Percentiles rank a stretch among this genome's conserved stretches.
phyloP scores from a whole-genome alignment of 202 grass and related monocot genomes.

The Miscanthus sacchariflorus region DNA sequence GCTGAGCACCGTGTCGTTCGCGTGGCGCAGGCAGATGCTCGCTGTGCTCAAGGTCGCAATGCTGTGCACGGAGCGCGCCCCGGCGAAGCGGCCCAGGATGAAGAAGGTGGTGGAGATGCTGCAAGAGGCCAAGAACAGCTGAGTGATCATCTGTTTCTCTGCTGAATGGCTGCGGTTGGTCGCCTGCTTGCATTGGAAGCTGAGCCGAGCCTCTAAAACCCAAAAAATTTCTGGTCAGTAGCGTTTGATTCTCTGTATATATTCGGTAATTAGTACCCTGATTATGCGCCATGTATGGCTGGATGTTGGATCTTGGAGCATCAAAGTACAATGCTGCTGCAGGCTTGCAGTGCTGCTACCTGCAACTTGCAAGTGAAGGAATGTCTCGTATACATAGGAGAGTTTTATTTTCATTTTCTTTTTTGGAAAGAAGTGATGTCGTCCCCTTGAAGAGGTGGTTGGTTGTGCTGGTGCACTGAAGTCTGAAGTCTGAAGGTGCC shows the following conservation, averaged over 20 bases:
- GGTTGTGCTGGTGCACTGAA: conserved; percentile 13
- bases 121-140: conserved; percentile 70
- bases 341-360: conserved; percentile 15
- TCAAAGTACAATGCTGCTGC: conserved; percentile 15
- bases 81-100: conserved; percentile 87
- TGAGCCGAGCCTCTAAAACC: neutral
- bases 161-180: conserved; percentile 14
- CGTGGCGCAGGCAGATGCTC: conserved; percentile 94
- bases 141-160: conserved; percentile 7
- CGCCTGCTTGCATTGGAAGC: neutral
- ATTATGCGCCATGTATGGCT: conserved; percentile 4
- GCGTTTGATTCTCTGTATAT: conserved; percentile 43
- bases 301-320: conserved; percentile 32
- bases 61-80: conserved; percentile 75
- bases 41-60: conserved; percentile 81
- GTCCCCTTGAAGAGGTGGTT: conserved; percentile 25
- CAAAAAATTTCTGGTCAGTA: neutral
- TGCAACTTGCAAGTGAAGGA: conserved; percentile 33
- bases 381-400: conserved; percentile 26
- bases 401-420: neutral
- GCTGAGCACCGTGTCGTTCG: conserved; percentile 85
- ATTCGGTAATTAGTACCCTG: conserved; percentile 32
- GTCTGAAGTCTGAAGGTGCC: neutral
- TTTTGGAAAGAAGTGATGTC: neutral
- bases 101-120: conserved; percentile 94